These are phyloP conservation scores for Phytophthora sansomeana DNA, from an alignment of 352 stramenopile species.

Conservation along the genomic window DNA sequence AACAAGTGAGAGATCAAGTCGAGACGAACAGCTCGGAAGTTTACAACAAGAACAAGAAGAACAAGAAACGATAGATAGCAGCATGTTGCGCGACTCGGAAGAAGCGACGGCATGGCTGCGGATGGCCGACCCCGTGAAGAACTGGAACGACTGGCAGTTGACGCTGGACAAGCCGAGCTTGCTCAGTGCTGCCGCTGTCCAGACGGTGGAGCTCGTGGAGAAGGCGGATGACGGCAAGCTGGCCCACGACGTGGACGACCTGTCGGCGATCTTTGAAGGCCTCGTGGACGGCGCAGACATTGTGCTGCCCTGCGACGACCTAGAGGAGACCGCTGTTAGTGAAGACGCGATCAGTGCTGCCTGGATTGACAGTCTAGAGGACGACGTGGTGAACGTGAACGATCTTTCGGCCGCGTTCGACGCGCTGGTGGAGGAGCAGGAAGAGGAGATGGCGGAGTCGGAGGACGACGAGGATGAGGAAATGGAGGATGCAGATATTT, in stretches of 20 bases:
- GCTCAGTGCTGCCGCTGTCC: constrained; percentile 28
- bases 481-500: constrained; percentile 42
- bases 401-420: constrained; percentile 79
- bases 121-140: constrained; percentile 47
- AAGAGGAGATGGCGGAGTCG: constrained; percentile 29
- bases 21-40: constrained; percentile 49
- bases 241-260: constrained; percentile 77
- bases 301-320: constrained; percentile 62
- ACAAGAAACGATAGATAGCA: constrained; percentile 38
- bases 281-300: constrained; percentile 73
- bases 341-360: constrained; percentile 32
- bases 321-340: constrained; percentile 24
- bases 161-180: constrained; percentile 51
- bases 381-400: constrained; percentile 75
- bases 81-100: constrained; percentile 74
- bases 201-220: constrained; percentile 52
- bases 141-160: constrained; percentile 61
- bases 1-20: constrained; percentile 53
- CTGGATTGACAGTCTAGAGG: constrained; percentile 76
- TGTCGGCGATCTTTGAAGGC: constrained; percentile 79
- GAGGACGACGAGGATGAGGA: constrained; percentile 55
- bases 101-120: constrained; percentile 67
- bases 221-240: constrained; percentile 81
- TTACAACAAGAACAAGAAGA: constrained; percentile 41
- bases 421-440: constrained; percentile 59